A percentile compares a stretch with the other conserved stretches of the same genome.
These are phyloP conservation scores for Pleoardoris graminearum DNA, from an alignment of 2,329 filamentous ascomycete genomes.

Conservation along the genomic window DNA sequence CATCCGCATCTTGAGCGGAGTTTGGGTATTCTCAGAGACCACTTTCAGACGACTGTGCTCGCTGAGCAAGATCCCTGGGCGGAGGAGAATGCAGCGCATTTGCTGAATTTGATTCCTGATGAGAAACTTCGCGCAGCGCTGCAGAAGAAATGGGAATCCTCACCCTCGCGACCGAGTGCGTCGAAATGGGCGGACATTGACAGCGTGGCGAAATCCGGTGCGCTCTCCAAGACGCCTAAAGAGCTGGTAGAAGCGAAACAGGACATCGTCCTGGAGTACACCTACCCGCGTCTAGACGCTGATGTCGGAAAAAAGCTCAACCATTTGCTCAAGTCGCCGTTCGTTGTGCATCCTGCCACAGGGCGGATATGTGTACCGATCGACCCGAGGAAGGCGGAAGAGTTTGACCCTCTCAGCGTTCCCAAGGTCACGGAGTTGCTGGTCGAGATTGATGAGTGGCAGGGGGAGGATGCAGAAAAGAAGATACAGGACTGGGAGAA, in stretches of 20 bases:
- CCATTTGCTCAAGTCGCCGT: constrained; percentile 95
- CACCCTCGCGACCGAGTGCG: constrained; percentile 73
- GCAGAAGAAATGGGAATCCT: constrained; percentile 86
- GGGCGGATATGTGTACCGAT: constrained; percentile 96
- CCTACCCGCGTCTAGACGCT: constrained; percentile 93
- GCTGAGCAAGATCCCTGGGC: constrained; percentile 85
- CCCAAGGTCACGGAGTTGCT: constrained; percentile 85
- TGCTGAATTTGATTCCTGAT: constrained; percentile 86
- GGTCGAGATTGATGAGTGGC: constrained; percentile 83
- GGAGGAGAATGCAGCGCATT: constrained; percentile 70
- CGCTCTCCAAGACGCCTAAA: constrained; percentile 71
- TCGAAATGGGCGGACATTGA: constrained; percentile 97
- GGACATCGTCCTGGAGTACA: constrained; percentile 95
- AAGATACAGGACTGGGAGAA: constrained; percentile 88
- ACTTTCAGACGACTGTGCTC: constrained; percentile 84
- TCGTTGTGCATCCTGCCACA: constrained; percentile 93
- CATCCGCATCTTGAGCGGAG: constrained; percentile 90
- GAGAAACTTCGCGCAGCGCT: constrained; percentile 74
- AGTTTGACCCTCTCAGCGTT: constrained; percentile 86
- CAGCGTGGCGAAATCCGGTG: constrained; percentile 74
- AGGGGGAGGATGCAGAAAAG: constrained; percentile 51
- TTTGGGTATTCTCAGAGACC: constrained; percentile 77
- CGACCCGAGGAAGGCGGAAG: constrained; percentile 70
- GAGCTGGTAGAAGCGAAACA: constrained; percentile 87
- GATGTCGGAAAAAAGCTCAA: constrained; percentile 98